Conservation (phyloP, 768 basidiomycete genomes). For the Kwoniella europaea region DNA sequence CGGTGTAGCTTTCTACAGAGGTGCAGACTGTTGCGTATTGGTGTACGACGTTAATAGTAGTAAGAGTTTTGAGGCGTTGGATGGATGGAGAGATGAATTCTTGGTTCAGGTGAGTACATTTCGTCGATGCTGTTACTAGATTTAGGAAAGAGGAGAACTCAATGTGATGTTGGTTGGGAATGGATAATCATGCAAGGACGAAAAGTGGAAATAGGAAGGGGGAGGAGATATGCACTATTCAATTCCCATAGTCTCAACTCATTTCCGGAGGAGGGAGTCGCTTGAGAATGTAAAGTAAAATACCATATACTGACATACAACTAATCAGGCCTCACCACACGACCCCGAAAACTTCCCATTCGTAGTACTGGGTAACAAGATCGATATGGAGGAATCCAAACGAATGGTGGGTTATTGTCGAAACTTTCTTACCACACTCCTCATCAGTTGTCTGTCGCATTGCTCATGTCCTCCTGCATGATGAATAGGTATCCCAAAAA, state of each 20-base stretch:
- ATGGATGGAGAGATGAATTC: slow-evolving; percentile 99
- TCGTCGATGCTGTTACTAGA: too few species aligned
- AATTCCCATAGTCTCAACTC: too few species aligned
- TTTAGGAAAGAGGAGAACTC: too few species aligned
- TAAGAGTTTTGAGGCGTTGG: slow-evolving; percentile 97
- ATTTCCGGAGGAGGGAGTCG: too few species aligned
- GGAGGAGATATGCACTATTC: too few species aligned
- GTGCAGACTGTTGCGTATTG: slow-evolving; percentile 97
- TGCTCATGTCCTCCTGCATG: background rate
- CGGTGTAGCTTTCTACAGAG: slow-evolving; percentile 98
- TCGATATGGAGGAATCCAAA: slow-evolving; percentile 98
- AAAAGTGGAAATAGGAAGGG: too few species aligned
- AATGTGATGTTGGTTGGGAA: too few species aligned
- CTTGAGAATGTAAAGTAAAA: too few species aligned
- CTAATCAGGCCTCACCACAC: slow-evolving; percentile 96
- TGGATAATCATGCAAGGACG: too few species aligned
- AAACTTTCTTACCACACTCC: background rate
- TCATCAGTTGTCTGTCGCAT: background rate
- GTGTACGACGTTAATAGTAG: slow-evolving; percentile 99
- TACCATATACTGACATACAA: too few species aligned
- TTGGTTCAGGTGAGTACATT: slow-evolving; percentile 74
- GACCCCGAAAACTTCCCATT: slow-evolving; percentile 99
- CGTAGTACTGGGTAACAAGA: slow-evolving; percentile 99
- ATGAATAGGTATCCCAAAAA: slow-evolving; percentile 88
- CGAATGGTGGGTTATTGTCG: slow-evolving; percentile 71